These are phyloP conservation scores for Colletotrichum navitas DNA, from an alignment of 2,329 filamentous ascomycete genomes.

Conservation along the genomic window DNA sequence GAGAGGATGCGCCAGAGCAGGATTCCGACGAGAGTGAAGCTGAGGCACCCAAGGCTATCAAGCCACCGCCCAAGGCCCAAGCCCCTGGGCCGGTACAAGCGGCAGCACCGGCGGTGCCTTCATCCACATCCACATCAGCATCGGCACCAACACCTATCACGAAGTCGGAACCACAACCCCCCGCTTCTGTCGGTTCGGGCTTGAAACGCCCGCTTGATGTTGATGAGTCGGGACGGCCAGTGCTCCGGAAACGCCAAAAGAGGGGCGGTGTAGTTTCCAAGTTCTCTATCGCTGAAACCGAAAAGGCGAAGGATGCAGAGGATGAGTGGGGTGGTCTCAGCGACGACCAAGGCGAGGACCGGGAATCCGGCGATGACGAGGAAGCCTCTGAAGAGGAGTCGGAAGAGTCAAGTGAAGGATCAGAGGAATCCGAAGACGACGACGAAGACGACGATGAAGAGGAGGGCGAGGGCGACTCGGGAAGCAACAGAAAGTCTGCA, in stretches of 20 bases:
- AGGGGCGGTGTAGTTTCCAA: constrained; percentile 72
- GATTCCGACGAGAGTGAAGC: constrained; percentile 49
- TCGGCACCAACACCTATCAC: neutral
- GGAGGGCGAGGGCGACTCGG: constrained; percentile 48
- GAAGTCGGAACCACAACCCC: constrained; percentile 10
- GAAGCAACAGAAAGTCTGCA: constrained; percentile 65
- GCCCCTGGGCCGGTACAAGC: neutral
- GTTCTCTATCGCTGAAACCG: constrained; percentile 58
- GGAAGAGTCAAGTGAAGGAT: constrained; percentile 41
- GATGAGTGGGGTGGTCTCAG: constrained; percentile 45
- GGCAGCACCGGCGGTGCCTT: constrained; percentile 14
- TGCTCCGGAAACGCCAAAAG: constrained; percentile 86
- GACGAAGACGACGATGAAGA: constrained; percentile 52
- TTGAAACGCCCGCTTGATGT: constrained; percentile 88
- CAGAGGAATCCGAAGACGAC: constrained; percentile 47
- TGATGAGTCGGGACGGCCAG: constrained; percentile 81
- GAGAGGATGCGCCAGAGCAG: constrained; percentile 47
- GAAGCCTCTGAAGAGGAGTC: constrained; percentile 48
- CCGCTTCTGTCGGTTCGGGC: constrained; percentile 73
- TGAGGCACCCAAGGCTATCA: constrained; percentile 43
- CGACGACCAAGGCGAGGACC: constrained; percentile 40
- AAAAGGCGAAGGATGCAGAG: constrained; percentile 49
- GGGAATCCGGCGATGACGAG: constrained; percentile 12
- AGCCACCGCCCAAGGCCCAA: constrained; percentile 1
- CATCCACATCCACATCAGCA: constrained; percentile 3